These are phyloP conservation scores for Monosporascus sp. DNA, from an alignment of 2,329 filamentous ascomycete species.

Conservation along the genomic window DNA sequence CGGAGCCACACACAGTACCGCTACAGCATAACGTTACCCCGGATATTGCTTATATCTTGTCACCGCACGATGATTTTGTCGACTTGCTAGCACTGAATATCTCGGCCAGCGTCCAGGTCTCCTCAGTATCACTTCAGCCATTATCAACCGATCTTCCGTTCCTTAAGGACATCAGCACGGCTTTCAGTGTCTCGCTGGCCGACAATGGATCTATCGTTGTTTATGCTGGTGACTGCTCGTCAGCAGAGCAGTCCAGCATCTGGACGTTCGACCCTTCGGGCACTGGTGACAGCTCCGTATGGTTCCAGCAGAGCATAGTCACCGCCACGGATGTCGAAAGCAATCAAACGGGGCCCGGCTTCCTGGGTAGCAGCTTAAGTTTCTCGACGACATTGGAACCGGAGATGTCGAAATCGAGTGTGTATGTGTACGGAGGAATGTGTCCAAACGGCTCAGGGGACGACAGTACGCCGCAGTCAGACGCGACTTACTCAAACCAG, in stretches of 20 bases:
- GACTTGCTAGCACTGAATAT: constrained; percentile 63
- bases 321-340: constrained; percentile 14
- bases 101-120: constrained; percentile 49
- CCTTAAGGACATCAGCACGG: constrained; percentile 42
- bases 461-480: constrained; percentile 54
- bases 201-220: constrained; percentile 66
- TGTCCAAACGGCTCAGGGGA: constrained; percentile 56
- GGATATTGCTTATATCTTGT: constrained; percentile 66
- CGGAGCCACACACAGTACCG: constrained; percentile 39
- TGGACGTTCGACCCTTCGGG: constrained; percentile 61
- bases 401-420: constrained; percentile 45
- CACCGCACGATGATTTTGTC: constrained; percentile 43
- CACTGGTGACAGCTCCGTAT: constrained; percentile 35
- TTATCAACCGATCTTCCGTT: constrained; percentile 61
- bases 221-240: constrained; percentile 67
- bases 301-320: constrained; percentile 32
- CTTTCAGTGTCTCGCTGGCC: constrained; percentile 66
- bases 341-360: constrained; percentile 39
- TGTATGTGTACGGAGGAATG: constrained; percentile 88
- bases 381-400: constrained; percentile 61
- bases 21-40: constrained; percentile 26
- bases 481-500: constrained; percentile 72
- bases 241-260: constrained; percentile 47
- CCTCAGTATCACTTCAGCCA: constrained; percentile 38
- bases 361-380: constrained; percentile 53